Conservation (phyloP, 176 grass and related monocot genomes). For the Aegilops sharonensis region DNA sequence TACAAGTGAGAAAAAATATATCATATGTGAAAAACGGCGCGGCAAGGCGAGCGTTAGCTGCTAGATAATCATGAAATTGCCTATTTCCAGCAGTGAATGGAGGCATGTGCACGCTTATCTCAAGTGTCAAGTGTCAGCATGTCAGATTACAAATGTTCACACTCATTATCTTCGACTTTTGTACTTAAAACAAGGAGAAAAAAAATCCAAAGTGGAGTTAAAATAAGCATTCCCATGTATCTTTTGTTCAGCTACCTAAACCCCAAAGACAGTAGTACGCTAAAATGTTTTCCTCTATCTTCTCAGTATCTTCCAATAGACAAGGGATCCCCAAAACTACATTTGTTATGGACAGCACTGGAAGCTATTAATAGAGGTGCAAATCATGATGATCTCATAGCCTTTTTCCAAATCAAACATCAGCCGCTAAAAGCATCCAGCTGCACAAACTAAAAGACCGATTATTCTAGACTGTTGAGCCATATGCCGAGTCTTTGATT, state of each 20-base stretch:
- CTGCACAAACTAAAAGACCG: slow-evolving; percentile 8
- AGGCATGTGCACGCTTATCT: neutral
- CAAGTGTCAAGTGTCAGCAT: neutral
- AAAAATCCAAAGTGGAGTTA: neutral
- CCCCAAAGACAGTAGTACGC: neutral
- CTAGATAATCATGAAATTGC: no score
- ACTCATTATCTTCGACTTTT: neutral
- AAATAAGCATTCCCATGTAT: neutral
- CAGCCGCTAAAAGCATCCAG: neutral
- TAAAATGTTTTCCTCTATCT: neutral
- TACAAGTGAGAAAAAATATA: no score
- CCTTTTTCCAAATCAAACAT: slow-evolving; percentile 12
- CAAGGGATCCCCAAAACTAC: neutral
- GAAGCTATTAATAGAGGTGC: slow-evolving; percentile 23
- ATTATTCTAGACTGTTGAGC: neutral
- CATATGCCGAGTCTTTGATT: neutral
- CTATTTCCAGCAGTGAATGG: no score
- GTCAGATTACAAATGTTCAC: neutral
- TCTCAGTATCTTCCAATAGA: neutral
- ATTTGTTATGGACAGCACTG: neutral
- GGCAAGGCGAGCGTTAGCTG: no score
- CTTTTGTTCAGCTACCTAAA: neutral
- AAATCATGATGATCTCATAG: slow-evolving; percentile 25
- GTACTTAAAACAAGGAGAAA: neutral
- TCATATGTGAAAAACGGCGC: no score